Evolutionary conservation across 73 alveolate genomes (phyloP).

Genomic region (Paramecium sexaurelia): DNA sequence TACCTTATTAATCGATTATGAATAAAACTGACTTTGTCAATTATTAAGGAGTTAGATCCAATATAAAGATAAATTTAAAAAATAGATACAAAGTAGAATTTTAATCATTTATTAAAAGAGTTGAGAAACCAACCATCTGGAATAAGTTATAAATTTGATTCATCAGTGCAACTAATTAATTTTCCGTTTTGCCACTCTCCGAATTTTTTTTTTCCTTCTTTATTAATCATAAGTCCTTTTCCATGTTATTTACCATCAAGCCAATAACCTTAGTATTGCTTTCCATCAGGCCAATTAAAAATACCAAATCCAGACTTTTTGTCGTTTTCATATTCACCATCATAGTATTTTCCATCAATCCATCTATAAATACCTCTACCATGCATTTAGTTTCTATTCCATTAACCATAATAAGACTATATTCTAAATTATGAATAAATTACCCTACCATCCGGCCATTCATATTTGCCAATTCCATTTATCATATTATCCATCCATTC

Average conservation of each 20-base stretch:
- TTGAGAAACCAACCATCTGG: constrained; percentile 47
- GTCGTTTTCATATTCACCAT: constrained; percentile 67
- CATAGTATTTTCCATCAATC: constrained; percentile 73
- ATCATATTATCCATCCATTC: constrained; percentile 70
- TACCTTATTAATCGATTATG: too few relatives aligned
- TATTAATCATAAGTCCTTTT: constrained; percentile 59
- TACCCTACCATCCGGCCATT: constrained; percentile 74
- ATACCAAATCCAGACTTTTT: constrained; percentile 74
- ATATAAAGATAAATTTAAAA: too few relatives aligned
- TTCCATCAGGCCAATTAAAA: constrained; percentile 65
- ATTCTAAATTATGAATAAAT: background rate
- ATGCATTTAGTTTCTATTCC: constrained; percentile 75
- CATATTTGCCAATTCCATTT: constrained; percentile 72
- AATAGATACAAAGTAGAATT: background rate
- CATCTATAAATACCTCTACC: constrained; percentile 77
- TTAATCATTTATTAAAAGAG: background rate
- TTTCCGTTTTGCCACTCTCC: constrained; percentile 74
- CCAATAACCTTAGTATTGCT: constrained; percentile 71
- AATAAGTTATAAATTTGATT: background rate
- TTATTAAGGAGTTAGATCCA: too few relatives aligned
- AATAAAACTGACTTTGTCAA: too few relatives aligned
- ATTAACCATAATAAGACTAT: constrained; percentile 78
- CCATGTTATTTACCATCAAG: constrained; percentile 82
- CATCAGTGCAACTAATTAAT: constrained; percentile 12
- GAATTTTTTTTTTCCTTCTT: constrained; percentile 63